A percentile compares a stretch with the other conserved stretches of the same genome.
Evolutionary conservation across 163 green algal species (phyloP).

Genomic region (Prototheca stagnorum): DNA sequence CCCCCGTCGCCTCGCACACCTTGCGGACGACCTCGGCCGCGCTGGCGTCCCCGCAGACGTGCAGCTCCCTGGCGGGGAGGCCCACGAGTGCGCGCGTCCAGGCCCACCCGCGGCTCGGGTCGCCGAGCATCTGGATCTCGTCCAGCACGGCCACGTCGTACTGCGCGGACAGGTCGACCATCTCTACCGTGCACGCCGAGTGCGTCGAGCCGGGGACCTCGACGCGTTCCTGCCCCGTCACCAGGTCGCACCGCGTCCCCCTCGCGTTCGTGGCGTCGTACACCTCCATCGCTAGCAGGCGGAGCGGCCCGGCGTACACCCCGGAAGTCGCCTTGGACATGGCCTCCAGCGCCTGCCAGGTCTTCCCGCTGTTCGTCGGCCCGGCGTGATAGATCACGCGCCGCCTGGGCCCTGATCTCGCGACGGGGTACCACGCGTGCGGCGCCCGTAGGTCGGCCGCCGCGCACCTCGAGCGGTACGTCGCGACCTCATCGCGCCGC

Average conservation of each 20-base stretch:
- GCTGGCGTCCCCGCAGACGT: conserved; percentile 26
- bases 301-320: conserved; percentile 45
- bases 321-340: conserved; percentile 11
- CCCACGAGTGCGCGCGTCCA: conserved; percentile 81
- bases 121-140: conserved; percentile 65
- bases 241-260: conserved; percentile 28
- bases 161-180: conserved; percentile 28
- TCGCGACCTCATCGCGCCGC: conserved; percentile 14
- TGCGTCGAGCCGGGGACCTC: conserved; percentile 39
- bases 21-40: conserved; percentile 43
- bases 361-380: conserved; percentile 79
- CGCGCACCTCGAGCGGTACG: conserved; percentile 27
- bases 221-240: conserved; percentile 53
- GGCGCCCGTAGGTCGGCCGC: conserved; percentile 21
- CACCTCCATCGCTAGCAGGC: conserved; percentile 61
- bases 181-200: conserved; percentile 68
- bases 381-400: conserved; percentile 70
- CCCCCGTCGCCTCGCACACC: conserved; percentile 45
- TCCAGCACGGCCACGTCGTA: conserved; percentile 81
- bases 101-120: conserved; percentile 53
- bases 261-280: conserved; percentile 34
- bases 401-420: conserved; percentile 44
- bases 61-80: conserved; percentile 60
- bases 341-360: conserved; percentile 33
- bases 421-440: conserved; percentile 65